Percentiles rank a stretch among this genome's conserved stretches.
phyloP scores from a whole-genome alignment of 768 basidiomycete genomes.

The Grammothele lineata region DNA sequence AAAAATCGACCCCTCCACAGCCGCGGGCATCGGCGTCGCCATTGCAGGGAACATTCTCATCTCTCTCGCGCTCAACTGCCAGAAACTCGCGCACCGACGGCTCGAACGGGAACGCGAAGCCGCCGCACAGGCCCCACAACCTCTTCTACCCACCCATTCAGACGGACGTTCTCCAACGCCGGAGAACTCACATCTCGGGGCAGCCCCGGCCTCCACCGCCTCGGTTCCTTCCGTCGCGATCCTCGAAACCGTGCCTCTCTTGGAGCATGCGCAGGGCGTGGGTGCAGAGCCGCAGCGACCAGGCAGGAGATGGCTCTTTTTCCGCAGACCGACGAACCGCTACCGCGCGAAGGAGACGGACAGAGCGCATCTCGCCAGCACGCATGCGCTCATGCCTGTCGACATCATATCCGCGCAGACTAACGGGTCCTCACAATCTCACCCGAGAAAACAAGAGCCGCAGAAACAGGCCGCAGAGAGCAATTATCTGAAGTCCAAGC shows the following conservation, averaged over 20 bases:
- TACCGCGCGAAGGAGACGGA: constrained; percentile 9
- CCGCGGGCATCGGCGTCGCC: constrained; percentile 80
- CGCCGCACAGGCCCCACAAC: constrained; percentile 4
- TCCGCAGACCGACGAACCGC: constrained; percentile 3
- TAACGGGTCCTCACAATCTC: not conserved
- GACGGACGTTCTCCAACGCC: too few species aligned
- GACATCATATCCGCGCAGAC: constrained; percentile 6
- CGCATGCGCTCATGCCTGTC: constrained; percentile 19
- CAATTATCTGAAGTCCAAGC: constrained; percentile 76
- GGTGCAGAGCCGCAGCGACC: not conserved
- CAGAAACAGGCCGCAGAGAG: constrained; percentile 44
- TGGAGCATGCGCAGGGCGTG: constrained; percentile 1
- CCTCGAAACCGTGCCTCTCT: constrained; percentile 18
- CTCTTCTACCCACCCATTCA: constrained; percentile 3
- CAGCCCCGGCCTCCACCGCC: not conserved
- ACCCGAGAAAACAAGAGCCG: too few species aligned
- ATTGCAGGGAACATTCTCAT: constrained; percentile 86
- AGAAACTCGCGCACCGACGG: constrained; percentile 85
- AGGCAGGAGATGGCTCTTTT: constrained; percentile 9
- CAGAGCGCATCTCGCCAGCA: constrained; percentile 11
- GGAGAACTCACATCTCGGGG: too few species aligned
- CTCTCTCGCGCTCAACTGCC: constrained; percentile 85
- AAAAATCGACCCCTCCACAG: constrained; percentile 47
- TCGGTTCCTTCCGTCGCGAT: constrained; percentile 6
- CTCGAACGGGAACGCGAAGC: constrained; percentile 38